Conservation (phyloP, 1,284 basidiomycete species). For the Anthracocystis walkeri region DNA sequence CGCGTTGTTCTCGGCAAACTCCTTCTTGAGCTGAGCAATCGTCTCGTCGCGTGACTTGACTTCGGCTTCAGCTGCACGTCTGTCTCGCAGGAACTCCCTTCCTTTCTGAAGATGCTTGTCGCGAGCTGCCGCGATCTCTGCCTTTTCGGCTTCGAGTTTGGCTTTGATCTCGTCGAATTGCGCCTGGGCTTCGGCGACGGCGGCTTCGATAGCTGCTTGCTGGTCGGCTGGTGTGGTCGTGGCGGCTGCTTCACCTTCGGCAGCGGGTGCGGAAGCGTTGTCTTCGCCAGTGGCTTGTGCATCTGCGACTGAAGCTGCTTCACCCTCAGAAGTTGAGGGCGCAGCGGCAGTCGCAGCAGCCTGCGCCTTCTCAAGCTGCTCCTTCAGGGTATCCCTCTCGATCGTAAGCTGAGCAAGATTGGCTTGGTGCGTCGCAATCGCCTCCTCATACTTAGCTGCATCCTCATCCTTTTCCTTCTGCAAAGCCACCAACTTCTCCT, state of each 20-base stretch:
- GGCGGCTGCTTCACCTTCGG: conserved; percentile 24
- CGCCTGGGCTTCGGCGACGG: conserved; percentile 54
- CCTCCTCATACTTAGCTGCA: conserved; percentile 39
- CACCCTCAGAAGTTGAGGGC: conserved; percentile 35
- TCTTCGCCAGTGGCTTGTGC: conserved; percentile 6
- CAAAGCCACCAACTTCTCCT: conserved; percentile 69
- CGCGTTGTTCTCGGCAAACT: conserved; percentile 53
- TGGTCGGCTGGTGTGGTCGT: conserved; percentile 16
- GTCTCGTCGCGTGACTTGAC: conserved; percentile 53
- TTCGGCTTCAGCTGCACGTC: conserved; percentile 51
- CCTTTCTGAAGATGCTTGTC: conserved; percentile 56
- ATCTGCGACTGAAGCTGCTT: conserved; percentile 45
- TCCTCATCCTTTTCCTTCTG: conserved; percentile 69
- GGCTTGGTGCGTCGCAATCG: conserved; percentile 38
- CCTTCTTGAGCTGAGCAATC: conserved; percentile 46
- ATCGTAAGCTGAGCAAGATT: conserved; percentile 33
- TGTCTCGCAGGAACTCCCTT: conserved; percentile 43
- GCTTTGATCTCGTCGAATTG: conserved; percentile 56
- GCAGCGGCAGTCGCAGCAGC: conserved; percentile 30
- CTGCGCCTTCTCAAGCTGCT: conserved; percentile 56
- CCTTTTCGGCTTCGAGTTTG: conserved; percentile 47
- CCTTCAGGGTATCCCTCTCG: conserved; percentile 67
- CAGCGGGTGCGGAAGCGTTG: conserved; percentile 22
- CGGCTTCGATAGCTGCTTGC: conserved; percentile 35
- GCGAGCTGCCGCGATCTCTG: conserved; percentile 18